Conservation (phyloP, 192 early-diverging fungal genomes). For the Entomortierella lignicola region DNA sequence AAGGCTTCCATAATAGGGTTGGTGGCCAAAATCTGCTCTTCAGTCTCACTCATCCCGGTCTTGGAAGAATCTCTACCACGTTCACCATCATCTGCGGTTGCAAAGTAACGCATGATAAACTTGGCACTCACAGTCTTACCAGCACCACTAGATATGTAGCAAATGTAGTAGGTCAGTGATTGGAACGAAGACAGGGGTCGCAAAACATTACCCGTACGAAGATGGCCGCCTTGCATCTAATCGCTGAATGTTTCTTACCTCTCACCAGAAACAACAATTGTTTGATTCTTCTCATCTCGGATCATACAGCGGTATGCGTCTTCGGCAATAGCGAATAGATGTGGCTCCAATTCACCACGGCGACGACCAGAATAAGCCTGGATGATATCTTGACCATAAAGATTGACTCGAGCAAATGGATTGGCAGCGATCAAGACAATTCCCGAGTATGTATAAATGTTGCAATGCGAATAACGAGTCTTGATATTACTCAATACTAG, state of each 20-base stretch:
- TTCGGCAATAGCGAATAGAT: constrained; percentile 98
- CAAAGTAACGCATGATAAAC: constrained; percentile 99
- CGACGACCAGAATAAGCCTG: constrained; percentile 93
- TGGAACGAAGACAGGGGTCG: too few relatives aligned
- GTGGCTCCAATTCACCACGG: constrained; percentile 95
- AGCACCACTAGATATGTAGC: constrained; percentile 72
- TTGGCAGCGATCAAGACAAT: constrained; percentile 99
- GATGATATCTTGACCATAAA: constrained; percentile 95
- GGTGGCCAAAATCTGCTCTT: constrained; percentile 90
- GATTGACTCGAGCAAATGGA: constrained; percentile 86
- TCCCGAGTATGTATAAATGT: constrained; percentile 99
- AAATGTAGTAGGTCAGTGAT: too few relatives aligned
- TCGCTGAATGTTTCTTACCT: constrained; percentile 54
- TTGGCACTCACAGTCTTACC: constrained; percentile 98
- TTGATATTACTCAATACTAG: constrained; percentile 92
- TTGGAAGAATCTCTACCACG: constrained; percentile 54
- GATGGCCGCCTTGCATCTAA: too few relatives aligned
- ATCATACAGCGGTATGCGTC: constrained; percentile 98
- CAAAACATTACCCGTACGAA: too few relatives aligned
- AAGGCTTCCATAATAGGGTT: constrained; percentile 99
- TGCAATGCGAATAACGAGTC: constrained; percentile 89
- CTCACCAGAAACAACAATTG: constrained; percentile 98
- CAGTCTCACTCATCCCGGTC: constrained; percentile 74
- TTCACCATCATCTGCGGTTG: constrained; percentile 79
- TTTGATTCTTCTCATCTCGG: constrained; percentile 93